Evolutionary conservation across 192 early-diverging fungal species (phyloP).

Genomic region (Gaertneriomyces sp.): DNA sequence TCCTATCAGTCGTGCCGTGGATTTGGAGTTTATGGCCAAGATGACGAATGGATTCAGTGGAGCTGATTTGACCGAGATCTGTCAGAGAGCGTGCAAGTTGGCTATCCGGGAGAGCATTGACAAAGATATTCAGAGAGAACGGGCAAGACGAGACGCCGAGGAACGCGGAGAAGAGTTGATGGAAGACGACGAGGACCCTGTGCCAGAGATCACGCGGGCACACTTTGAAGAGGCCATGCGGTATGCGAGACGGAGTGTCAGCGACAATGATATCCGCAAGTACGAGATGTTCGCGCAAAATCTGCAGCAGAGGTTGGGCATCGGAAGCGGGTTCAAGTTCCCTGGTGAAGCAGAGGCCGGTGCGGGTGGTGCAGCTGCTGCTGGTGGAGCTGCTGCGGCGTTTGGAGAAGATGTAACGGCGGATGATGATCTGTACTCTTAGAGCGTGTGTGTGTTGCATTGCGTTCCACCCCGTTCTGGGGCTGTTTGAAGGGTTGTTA

Average conservation of each 20-base stretch:
- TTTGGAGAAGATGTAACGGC: constrained; percentile 63
- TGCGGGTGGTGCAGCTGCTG: constrained; percentile 25
- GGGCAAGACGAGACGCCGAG: constrained; percentile 64
- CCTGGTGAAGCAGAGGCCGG: constrained; percentile 54
- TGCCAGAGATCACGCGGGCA: constrained; percentile 86
- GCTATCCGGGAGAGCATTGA: constrained; percentile 97
- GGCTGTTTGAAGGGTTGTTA: too few relatives aligned
- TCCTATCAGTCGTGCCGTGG: constrained; percentile 74
- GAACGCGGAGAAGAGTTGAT: constrained; percentile 72
- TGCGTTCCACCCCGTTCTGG: too few relatives aligned
- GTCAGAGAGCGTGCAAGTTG: constrained; percentile 95
- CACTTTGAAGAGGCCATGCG: constrained; percentile 99
- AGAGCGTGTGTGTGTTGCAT: constrained; percentile 24
- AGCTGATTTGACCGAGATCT: constrained; percentile 97
- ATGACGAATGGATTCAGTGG: constrained; percentile 92
- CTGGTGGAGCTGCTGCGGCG: constrained; percentile 34
- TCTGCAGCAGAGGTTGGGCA: constrained; percentile 91
- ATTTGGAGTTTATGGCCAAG: constrained; percentile 82
- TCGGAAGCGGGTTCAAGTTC: constrained; percentile 93
- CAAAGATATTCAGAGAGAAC: constrained; percentile 71
- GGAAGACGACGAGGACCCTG: constrained; percentile 77
- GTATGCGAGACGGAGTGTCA: constrained; percentile 92
- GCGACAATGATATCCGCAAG: constrained; percentile 93
- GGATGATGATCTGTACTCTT: constrained; percentile 82
- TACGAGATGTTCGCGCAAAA: constrained; percentile 99